phyloP scores from a whole-genome alignment of 2,329 filamentous ascomycete genomes.

The Cercospora sp. region DNA sequence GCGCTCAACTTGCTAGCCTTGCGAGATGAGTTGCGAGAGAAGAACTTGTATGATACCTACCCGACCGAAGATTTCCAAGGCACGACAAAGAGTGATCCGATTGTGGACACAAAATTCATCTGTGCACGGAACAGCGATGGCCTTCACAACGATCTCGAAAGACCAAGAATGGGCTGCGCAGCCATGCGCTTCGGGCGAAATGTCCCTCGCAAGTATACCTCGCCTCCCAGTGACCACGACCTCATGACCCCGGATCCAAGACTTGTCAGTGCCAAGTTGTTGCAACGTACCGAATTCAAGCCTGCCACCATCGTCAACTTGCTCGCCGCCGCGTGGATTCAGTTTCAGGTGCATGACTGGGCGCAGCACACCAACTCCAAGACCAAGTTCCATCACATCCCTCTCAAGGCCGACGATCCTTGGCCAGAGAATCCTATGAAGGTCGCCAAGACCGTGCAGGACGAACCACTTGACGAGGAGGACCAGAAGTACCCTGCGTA shows the following conservation, averaged over 20 bases:
- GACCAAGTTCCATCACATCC: conserved; percentile 22
- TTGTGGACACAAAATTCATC: conserved; percentile 40
- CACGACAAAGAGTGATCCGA: conserved; percentile 33
- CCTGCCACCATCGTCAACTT: conserved; percentile 51
- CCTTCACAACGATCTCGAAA: conserved; percentile 46
- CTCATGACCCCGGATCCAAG: conserved; percentile 49
- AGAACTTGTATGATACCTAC: conserved; percentile 51
- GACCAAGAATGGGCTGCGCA: conserved; percentile 49
- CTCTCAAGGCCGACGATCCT: conserved; percentile 18
- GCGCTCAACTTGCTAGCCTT: conserved; percentile 47
- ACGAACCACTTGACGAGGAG: conserved; percentile 40
- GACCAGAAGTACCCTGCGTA: conserved; percentile 46
- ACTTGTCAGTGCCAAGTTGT: conserved; percentile 46
- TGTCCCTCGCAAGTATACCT: conserved; percentile 42
- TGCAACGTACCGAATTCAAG: conserved; percentile 48
- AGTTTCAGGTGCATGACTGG: conserved; percentile 53
- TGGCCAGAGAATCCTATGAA: conserved; percentile 41
- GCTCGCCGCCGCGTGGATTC: conserved; percentile 53
- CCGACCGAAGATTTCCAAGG: conserved; percentile 44
- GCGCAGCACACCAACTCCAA: conserved; percentile 15
- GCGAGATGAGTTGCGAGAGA: conserved; percentile 46
- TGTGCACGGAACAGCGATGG: conserved; percentile 48
- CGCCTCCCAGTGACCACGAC: conserved; percentile 46
- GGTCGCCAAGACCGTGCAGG: conserved; percentile 41
- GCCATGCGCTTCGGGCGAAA: conserved; percentile 52